phyloP scores from a whole-genome alignment of 1,284 basidiomycete genomes.

The Exsudoporus floridanus region DNA sequence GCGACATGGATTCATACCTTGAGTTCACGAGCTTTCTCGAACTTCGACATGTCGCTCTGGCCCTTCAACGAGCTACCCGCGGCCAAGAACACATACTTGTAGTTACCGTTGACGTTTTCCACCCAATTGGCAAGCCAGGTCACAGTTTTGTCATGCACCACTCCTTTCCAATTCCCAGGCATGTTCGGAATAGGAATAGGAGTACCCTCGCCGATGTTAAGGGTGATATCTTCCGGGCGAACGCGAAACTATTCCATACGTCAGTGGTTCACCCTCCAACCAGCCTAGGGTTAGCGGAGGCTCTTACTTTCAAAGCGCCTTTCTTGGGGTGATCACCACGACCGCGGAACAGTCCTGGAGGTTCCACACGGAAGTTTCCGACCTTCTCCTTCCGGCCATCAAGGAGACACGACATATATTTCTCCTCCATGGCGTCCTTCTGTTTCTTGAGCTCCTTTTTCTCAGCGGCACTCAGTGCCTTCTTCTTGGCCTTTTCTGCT shows the following conservation, averaged over 20 bases:
- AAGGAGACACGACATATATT: constrained; percentile 83
- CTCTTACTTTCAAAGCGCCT: constrained; percentile 85
- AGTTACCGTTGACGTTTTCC: constrained; percentile 89
- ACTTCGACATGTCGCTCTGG: constrained; percentile 94
- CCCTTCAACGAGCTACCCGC: constrained; percentile 94
- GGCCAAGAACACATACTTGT: constrained; percentile 96
- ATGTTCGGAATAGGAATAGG: constrained; percentile 83
- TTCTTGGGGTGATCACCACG: constrained; percentile 99
- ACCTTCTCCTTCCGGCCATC: constrained; percentile 98
- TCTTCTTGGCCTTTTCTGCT: constrained; percentile 90
- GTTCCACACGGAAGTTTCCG: constrained; percentile 98
- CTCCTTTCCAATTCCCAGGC: constrained; percentile 82
- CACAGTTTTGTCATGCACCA: constrained; percentile 90
- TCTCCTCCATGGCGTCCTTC: constrained; percentile 82
- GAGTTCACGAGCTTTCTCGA: constrained; percentile 93
- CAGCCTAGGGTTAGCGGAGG: neutral
- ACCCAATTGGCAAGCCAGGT: constrained; percentile 99
- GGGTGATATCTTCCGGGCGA: constrained; percentile 87
- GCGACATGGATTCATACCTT: constrained; percentile 55
- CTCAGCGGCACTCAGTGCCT: constrained; percentile 79
- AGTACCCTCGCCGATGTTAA: constrained; percentile 84
- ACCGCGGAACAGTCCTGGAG: constrained; percentile 95
- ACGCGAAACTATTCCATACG: constrained; percentile 66
- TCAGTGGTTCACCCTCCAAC: constrained; percentile 8
- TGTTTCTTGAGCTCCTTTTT: constrained; percentile 88